A percentile compares a stretch with the other conserved stretches of the same genome.
phyloP scores from a whole-genome alignment of 805 yeast species.

The Kazachstania africana region DNA sequence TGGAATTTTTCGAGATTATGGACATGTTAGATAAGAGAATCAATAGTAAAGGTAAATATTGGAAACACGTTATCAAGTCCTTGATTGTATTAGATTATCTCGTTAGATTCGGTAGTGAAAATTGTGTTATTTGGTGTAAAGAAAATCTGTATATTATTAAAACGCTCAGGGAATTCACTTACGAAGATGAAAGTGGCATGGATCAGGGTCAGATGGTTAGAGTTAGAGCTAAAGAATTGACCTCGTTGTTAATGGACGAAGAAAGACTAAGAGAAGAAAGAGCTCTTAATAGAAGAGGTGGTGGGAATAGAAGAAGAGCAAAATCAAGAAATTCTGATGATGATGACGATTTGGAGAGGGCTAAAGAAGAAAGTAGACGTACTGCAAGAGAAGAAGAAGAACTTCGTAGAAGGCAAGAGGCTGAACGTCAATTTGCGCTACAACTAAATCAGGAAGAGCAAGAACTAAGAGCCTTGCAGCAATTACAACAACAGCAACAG shows the following conservation, averaged over 20 bases:
- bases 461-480: slow-evolving; percentile 20
- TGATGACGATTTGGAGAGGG: slow-evolving; percentile 71
- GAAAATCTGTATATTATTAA: slow-evolving; percentile 82
- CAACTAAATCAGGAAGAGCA: slow-evolving; percentile 22
- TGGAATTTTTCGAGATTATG: slow-evolving; percentile 80
- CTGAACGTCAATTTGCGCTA: slow-evolving; percentile 18
- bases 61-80: slow-evolving; percentile 93
- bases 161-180: slow-evolving; percentile 82
- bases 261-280: slow-evolving; percentile 72
- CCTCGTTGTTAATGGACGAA: slow-evolving; percentile 64
- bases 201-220: slow-evolving; percentile 87
- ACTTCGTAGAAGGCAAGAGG: slow-evolving; percentile 30
- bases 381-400: slow-evolving; percentile 80
- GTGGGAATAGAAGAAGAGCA: slow-evolving; percentile 26
- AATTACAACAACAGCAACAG: slow-evolving; percentile 17
- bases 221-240: slow-evolving; percentile 82
- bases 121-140: slow-evolving; percentile 84
- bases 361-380: slow-evolving; percentile 64
- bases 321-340: slow-evolving; percentile 20
- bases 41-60: slow-evolving; percentile 92
- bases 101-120: slow-evolving; percentile 76
- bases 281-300: slow-evolving; percentile 22
- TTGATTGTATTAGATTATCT: slow-evolving; percentile 77
- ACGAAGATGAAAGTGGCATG: slow-evolving; percentile 58
- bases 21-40: slow-evolving; percentile 87